These are phyloP conservation scores for Pyrrhoderma noxium DNA, from an alignment of 1,284 basidiomycete species.

Conservation along the genomic window DNA sequence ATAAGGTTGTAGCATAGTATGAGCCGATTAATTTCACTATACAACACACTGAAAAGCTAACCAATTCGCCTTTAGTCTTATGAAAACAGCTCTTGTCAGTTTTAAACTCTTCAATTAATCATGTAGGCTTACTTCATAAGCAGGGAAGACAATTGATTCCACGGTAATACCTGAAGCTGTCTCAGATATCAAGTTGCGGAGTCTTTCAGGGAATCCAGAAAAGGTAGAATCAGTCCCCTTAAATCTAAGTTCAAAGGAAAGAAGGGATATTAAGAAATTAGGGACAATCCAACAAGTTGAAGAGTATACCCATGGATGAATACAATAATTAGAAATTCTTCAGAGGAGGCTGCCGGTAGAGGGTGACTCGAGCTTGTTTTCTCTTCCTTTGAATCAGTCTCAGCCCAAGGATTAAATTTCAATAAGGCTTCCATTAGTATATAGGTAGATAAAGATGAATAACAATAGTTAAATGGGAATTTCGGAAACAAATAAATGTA, in stretches of 20 bases:
- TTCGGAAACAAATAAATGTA: too few species aligned
- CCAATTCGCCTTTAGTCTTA: constrained; percentile 82
- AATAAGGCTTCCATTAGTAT: not conserved
- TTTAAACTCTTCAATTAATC: not conserved
- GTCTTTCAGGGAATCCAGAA: constrained; percentile 62
- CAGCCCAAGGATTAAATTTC: constrained; percentile 4
- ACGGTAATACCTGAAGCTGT: constrained; percentile 48
- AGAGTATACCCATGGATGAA: constrained; percentile 50
- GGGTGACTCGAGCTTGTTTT: too few species aligned
- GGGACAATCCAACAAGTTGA: not conserved
- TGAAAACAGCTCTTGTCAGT: constrained; percentile 7
- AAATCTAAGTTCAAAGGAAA: constrained; percentile 35
- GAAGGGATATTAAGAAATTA: not conserved
- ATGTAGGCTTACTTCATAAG: constrained; percentile 64
- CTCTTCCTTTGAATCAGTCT: not conserved
- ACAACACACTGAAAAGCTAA: constrained; percentile 33
- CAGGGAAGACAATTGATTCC: constrained; percentile 79
- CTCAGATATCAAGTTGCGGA: constrained; percentile 69
- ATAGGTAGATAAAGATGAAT: too few species aligned
- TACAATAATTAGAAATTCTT: constrained; percentile 40
- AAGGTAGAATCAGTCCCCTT: constrained; percentile 79
- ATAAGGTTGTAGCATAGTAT: not conserved
- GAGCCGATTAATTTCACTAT: constrained; percentile 4
- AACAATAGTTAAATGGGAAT: too few species aligned
- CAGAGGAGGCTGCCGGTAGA: not conserved